These are phyloP conservation scores for Ceratocystis colombiana DNA, from an alignment of 2,329 filamentous ascomycete species.

Conservation along the genomic window DNA sequence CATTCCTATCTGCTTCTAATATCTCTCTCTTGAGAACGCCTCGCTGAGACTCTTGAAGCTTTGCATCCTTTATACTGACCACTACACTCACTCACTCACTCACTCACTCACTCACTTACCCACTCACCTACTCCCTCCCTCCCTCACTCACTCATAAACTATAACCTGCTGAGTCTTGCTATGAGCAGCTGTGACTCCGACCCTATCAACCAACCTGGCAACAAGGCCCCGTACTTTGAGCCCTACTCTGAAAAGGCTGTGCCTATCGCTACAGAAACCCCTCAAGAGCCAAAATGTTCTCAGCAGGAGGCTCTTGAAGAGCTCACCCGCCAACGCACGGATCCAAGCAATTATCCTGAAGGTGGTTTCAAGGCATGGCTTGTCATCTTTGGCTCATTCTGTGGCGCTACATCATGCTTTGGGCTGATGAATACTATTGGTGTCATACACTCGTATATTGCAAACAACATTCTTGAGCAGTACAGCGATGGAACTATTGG, in stretches of 20 bases:
- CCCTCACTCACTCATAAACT: background rate
- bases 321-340: conserved; percentile 23
- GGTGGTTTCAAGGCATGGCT: conserved; percentile 63
- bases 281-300: conserved; percentile 8
- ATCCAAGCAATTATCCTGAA: conserved; percentile 37
- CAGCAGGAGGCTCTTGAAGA: conserved; percentile 18
- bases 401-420: conserved; percentile 57
- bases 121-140: background rate
- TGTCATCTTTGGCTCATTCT: conserved; percentile 68
- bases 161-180: background rate
- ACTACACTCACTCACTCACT: background rate
- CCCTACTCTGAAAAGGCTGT: conserved; percentile 16
- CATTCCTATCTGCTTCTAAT: background rate
- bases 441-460: conserved; percentile 67
- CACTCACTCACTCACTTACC: background rate
- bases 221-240: conserved; percentile 17
- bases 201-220: conserved; percentile 16
- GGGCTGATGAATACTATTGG: conserved; percentile 67
- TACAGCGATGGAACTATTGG: conserved; percentile 60
- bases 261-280: conserved; percentile 4
- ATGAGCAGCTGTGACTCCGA: conserved; percentile 22
- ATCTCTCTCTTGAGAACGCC: background rate
- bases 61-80: background rate
- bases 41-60: background rate
- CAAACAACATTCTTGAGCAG: conserved; percentile 57